These are phyloP conservation scores for Grosmannia huntii DNA, from an alignment of 2,329 filamentous ascomycete species.

Conservation along the genomic window DNA sequence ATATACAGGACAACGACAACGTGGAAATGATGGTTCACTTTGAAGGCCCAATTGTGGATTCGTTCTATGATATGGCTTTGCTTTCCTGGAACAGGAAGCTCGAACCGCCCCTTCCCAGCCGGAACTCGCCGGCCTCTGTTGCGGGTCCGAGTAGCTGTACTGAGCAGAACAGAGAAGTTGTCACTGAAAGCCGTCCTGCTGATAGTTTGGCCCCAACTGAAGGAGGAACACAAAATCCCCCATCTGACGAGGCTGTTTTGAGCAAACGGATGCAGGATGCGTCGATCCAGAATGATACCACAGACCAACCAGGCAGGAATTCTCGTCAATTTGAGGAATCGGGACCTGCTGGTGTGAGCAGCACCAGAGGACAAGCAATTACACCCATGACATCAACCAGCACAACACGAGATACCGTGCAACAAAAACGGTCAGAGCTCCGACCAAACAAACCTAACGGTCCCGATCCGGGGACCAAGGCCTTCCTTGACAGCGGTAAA, in stretches of 20 bases:
- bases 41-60: conserved; percentile 65
- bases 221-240: not conserved
- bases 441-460: conserved; percentile 9
- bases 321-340: not conserved
- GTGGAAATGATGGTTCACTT: conserved; percentile 69
- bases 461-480: conserved; percentile 10
- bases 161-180: conserved; percentile 1
- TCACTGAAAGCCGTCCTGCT: not conserved
- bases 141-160: conserved; percentile 11
- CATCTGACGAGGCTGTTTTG: not conserved
- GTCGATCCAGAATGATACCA: not conserved
- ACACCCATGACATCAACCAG: too few relatives aligned
- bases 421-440: not conserved
- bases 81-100: conserved; percentile 58
- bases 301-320: too few relatives aligned
- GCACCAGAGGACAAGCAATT: not conserved
- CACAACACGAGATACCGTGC: not conserved
- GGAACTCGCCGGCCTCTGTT: conserved; percentile 33
- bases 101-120: conserved; percentile 44
- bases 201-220: not conserved
- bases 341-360: not conserved
- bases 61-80: conserved; percentile 60
- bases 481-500: conserved; percentile 16
- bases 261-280: not conserved
- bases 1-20: conserved; percentile 68